Conservation (phyloP, 2,329 filamentous ascomycete genomes). For the Cladosporium sp. region DNA sequence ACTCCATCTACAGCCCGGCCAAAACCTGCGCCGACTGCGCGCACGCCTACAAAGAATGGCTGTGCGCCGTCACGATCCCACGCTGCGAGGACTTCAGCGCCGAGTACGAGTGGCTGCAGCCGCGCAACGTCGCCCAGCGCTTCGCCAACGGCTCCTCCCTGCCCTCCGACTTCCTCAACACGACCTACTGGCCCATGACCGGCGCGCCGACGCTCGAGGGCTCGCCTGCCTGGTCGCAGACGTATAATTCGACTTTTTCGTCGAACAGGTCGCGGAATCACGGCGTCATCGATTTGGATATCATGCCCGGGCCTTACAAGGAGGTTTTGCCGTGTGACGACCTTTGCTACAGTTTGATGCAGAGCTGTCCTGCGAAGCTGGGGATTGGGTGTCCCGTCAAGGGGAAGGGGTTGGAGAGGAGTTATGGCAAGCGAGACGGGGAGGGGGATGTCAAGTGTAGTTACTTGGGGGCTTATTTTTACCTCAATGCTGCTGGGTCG, state of each 20-base stretch:
- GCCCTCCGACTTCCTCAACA: slow-evolving; percentile 19
- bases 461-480: slow-evolving; percentile 34
- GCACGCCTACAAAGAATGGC: slow-evolving; percentile 84
- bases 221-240: slow-evolving; percentile 28
- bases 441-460: slow-evolving; percentile 30
- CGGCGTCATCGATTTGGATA: slow-evolving; percentile 61
- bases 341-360: slow-evolving; percentile 80
- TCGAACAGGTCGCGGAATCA: slow-evolving; percentile 32
- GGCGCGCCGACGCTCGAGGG: slow-evolving; percentile 30
- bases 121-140: slow-evolving; percentile 63
- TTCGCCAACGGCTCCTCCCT: slow-evolving; percentile 29
- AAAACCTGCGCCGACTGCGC: slow-evolving; percentile 72
- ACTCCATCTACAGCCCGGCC: slow-evolving; percentile 76
- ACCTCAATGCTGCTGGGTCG: slow-evolving; percentile 22
- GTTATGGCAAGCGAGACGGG: slow-evolving; percentile 43
- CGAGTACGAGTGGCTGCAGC: slow-evolving; percentile 52
- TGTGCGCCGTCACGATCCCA: slow-evolving; percentile 89
- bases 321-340: slow-evolving; percentile 87
- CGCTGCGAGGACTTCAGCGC: slow-evolving; percentile 81
- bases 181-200: slow-evolving; percentile 30
- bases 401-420: slow-evolving; percentile 44
- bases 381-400: slow-evolving; percentile 68
- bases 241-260: slow-evolving; percentile 27
- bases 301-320: slow-evolving; percentile 86
- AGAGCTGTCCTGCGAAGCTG: slow-evolving; percentile 74